Conservation (phyloP, 768 basidiomycete genomes). For the Phylloporus sp. region DNA sequence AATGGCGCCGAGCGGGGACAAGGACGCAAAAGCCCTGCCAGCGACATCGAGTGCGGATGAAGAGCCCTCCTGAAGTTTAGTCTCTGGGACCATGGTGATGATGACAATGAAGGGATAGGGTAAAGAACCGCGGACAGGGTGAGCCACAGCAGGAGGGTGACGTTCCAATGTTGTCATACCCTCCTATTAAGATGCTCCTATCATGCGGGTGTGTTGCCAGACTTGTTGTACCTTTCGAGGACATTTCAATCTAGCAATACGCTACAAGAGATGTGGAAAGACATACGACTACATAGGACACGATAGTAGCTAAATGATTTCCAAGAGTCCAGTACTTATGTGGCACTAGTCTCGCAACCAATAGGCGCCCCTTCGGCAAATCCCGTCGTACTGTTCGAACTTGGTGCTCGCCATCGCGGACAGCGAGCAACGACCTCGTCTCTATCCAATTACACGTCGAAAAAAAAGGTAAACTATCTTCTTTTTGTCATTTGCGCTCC, state of each 20-base stretch:
- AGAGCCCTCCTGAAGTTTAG: slow-evolving; percentile 20
- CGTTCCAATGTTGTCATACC: not conserved
- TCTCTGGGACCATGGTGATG: slow-evolving; percentile 24
- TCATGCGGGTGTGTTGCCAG: not conserved
- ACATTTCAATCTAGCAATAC: no score
- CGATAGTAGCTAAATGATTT: not conserved
- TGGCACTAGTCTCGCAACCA: not conserved
- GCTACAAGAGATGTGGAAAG: no score
- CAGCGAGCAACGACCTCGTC: slow-evolving; percentile 31
- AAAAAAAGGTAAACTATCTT: slow-evolving; percentile 17
- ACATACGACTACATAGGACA: no score
- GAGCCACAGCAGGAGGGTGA: not conserved
- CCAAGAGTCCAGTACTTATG: no score
- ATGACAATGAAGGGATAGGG: not conserved
- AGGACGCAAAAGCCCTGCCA: slow-evolving; percentile 27
- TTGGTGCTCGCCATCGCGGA: slow-evolving; percentile 28
- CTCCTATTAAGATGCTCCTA: slow-evolving; percentile 7
- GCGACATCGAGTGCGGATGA: slow-evolving; percentile 24
- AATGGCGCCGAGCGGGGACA: slow-evolving; percentile 33
- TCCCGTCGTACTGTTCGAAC: slow-evolving; percentile 15
- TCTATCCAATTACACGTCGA: slow-evolving; percentile 9
- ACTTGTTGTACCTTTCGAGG: no score
- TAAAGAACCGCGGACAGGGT: not conserved
- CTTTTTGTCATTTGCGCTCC: not conserved
- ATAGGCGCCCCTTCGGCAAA: slow-evolving; percentile 23